Evolutionary conservation across 202 grass and related monocot species (phyloP).

Genomic region (Schoenoplectus triqueter): DNA sequence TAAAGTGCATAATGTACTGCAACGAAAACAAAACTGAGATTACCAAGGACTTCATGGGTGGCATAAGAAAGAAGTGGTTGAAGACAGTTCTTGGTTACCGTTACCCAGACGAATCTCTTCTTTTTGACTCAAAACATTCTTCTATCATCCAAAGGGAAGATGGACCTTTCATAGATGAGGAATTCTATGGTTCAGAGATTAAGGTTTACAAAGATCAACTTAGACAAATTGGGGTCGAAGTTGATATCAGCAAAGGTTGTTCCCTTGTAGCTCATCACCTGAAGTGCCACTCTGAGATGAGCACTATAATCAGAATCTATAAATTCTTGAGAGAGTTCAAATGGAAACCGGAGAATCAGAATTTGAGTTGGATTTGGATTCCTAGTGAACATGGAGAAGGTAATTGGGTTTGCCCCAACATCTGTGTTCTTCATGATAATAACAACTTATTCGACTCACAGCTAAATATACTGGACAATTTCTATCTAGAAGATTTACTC

Average conservation of each 20-base stretch:
- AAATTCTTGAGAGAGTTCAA: constrained; percentile 43
- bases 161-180: constrained; percentile 77
- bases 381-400: constrained; percentile 42
- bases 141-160: constrained; percentile 46
- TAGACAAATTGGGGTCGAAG: constrained; percentile 49
- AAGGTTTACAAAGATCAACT: constrained; percentile 46
- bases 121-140: constrained; percentile 52
- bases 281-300: constrained; percentile 41
- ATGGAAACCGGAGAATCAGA: constrained; percentile 46
- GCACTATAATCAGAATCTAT: constrained; percentile 60
- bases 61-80: constrained; percentile 56
- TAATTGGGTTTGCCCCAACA: constrained; percentile 54
- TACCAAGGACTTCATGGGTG: constrained; percentile 42
- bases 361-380: constrained; percentile 59
- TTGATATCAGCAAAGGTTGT: constrained; percentile 42
- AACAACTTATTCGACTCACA: constrained; percentile 48
- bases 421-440: constrained; percentile 53
- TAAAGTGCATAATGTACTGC: constrained; percentile 46
- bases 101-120: constrained; percentile 51
- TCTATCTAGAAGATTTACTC: constrained; percentile 51
- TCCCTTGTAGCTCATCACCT: constrained; percentile 53
- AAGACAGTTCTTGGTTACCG: constrained; percentile 60
- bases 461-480: constrained; percentile 60
- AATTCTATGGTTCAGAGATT: constrained; percentile 61
- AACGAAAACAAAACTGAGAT: background rate